phyloP scores from a whole-genome alignment of 148 eudicot species.

The Nepenthes mirabilis region DNA sequence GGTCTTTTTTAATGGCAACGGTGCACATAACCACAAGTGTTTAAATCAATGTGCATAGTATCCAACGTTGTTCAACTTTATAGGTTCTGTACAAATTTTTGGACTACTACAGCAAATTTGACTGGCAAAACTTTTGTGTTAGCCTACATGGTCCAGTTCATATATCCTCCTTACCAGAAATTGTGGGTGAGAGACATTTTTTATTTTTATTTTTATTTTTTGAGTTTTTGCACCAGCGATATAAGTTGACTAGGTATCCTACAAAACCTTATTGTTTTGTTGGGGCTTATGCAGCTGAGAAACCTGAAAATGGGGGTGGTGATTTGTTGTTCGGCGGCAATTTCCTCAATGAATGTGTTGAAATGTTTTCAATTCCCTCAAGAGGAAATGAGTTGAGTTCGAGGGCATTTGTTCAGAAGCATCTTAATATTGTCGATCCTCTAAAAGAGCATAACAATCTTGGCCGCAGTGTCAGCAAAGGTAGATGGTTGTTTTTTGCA shows the following conservation, averaged over 20 bases:
- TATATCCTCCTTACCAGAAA: constrained; percentile 32
- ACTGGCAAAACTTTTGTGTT: constrained; percentile 52
- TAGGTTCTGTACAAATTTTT: constrained; percentile 50
- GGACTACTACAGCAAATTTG: constrained; percentile 50
- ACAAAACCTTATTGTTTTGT: background rate
- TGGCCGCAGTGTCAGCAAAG: constrained; percentile 70
- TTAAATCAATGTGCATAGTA: background rate
- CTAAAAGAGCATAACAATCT: constrained; percentile 51
- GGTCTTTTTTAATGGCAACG: too few species aligned
- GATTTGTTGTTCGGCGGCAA: constrained; percentile 30
- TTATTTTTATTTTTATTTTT: constrained; percentile 1
- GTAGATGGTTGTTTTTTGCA: constrained; percentile 6
- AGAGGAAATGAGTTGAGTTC: constrained; percentile 21
- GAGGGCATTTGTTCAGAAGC: constrained; percentile 33
- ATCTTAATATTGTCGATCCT: constrained; percentile 49
- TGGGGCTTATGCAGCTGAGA: constrained; percentile 28
- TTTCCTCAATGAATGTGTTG: constrained; percentile 42
- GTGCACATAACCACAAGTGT: too few species aligned
- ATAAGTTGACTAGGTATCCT: background rate
- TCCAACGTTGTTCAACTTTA: background rate
- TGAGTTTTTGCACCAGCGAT: background rate
- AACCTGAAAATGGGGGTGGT: constrained; percentile 45
- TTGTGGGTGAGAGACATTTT: constrained; percentile 22
- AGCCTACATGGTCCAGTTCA: constrained; percentile 55
- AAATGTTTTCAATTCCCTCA: constrained; percentile 30